Percentiles rank a stretch among this genome's conserved stretches.
Conservation (phyloP, 2,329 filamentous ascomycete species). For the Colletotrichum godetiae region DNA sequence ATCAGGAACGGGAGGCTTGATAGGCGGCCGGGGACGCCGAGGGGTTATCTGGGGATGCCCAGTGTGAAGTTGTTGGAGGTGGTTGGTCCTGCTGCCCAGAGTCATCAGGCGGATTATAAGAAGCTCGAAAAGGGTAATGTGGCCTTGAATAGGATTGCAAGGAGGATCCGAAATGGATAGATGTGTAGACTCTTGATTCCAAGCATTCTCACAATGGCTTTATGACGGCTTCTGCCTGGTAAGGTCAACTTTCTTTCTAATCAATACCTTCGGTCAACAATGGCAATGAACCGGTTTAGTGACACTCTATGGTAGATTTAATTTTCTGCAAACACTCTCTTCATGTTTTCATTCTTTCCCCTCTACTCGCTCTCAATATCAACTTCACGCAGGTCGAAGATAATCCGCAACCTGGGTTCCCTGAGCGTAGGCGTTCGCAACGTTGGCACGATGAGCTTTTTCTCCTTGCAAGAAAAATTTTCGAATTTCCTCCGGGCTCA, state of each 20-base stretch:
- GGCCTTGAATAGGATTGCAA: conserved; percentile 7
- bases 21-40: background rate
- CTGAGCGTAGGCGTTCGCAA: background rate
- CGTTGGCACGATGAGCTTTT: background rate
- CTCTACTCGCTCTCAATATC: too few relatives aligned
- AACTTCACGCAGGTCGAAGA: background rate
- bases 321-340: too few relatives aligned
- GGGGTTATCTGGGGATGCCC: background rate
- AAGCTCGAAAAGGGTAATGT: background rate
- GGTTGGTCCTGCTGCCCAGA: conserved; percentile 12
- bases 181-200: background rate
- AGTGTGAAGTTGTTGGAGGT: background rate
- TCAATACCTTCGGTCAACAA: too few relatives aligned
- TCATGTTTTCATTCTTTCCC: too few relatives aligned
- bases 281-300: too few relatives aligned
- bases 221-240: too few relatives aligned
- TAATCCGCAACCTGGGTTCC: background rate
- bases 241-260: too few relatives aligned
- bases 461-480: too few relatives aligned
- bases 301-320: too few relatives aligned
- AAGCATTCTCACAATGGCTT: background rate
- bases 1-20: conserved; percentile 2
- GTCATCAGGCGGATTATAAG: background rate
- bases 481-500: too few relatives aligned
- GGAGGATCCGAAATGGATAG: background rate